Evolutionary conservation across 352 stramenopile species (phyloP).

Genomic region (Pythium aristosporum): DNA sequence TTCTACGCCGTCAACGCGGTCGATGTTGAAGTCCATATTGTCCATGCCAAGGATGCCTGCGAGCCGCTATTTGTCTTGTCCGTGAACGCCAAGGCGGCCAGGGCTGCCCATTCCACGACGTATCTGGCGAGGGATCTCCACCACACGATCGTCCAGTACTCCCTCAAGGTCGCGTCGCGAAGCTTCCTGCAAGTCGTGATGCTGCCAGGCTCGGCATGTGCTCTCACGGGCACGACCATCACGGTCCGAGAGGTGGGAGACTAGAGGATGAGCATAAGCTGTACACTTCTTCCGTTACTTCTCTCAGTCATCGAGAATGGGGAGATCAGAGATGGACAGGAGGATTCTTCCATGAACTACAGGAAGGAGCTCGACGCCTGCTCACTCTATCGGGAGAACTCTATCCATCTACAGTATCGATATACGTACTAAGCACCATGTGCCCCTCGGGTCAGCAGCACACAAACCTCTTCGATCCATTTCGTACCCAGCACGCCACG

Average conservation of each 20-base stretch:
- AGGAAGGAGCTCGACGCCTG: too few relatives aligned
- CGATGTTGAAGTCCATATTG: slow-evolving; percentile 5
- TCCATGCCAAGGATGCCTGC: background rate
- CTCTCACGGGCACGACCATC: background rate
- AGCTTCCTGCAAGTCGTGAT: slow-evolving; percentile 10
- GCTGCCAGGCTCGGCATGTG: slow-evolving; percentile 12
- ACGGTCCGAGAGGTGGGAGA: background rate
- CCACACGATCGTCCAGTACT: slow-evolving; percentile 11
- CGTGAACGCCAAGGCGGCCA: background rate
- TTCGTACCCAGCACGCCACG: too few relatives aligned
- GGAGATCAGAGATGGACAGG: too few relatives aligned
- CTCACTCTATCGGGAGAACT: too few relatives aligned
- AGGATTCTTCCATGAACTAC: too few relatives aligned
- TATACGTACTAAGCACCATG: too few relatives aligned
- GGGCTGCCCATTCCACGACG: background rate
- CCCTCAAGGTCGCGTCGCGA: background rate
- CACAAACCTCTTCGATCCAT: too few relatives aligned
- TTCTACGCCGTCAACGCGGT: background rate
- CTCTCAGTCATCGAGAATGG: background rate
- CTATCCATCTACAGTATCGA: too few relatives aligned
- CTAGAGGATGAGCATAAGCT: background rate
- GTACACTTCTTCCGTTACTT: background rate
- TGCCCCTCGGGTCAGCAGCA: too few relatives aligned
- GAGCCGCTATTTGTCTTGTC: background rate
- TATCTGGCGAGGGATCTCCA: slow-evolving; percentile 1